Percentiles rank a stretch among this genome's conserved stretches.
Evolutionary conservation across 352 stramenopile genomes (phyloP).

Genomic region (Lagenidium giganteum): DNA sequence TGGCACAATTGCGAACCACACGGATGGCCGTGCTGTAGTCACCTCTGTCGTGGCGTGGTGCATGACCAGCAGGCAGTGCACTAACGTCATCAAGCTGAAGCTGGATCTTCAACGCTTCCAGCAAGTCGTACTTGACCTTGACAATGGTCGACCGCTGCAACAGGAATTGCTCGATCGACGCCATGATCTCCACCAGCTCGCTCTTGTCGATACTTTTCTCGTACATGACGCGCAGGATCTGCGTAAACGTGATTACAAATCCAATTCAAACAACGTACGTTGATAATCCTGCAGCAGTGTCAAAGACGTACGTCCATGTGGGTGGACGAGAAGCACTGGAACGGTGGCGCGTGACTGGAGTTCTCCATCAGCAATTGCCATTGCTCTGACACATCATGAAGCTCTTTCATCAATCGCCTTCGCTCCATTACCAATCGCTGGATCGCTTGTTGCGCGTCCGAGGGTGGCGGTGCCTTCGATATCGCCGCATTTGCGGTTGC

Average conservation of each 20-base stretch:
- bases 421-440: too few species aligned
- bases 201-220: slow-evolving; percentile 9
- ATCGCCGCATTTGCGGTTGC: too few species aligned
- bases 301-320: slow-evolving; percentile 17
- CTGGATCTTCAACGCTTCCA: slow-evolving; percentile 16
- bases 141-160: slow-evolving; percentile 25
- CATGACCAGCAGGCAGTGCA: too few species aligned
- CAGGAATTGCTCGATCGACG: slow-evolving; percentile 24
- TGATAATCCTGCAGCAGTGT: too few species aligned
- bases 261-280: background rate
- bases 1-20: slow-evolving; percentile 13
- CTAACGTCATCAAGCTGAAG: too few species aligned
- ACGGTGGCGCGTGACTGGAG: background rate
- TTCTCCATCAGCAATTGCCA: slow-evolving; percentile 17
- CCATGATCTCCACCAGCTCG: slow-evolving; percentile 7
- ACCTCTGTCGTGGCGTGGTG: too few species aligned
- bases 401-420: slow-evolving; percentile 4
- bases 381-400: slow-evolving; percentile 3
- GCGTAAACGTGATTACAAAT: too few species aligned
- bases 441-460: too few species aligned
- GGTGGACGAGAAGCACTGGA: slow-evolving; percentile 21
- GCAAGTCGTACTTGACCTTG: slow-evolving; percentile 23
- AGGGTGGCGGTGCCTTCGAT: too few species aligned
- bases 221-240: slow-evolving; percentile 29
- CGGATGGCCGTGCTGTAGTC: slow-evolving; percentile 4